Evolutionary conservation across 192 early-diverging fungal genomes (phyloP), one percentile per base, ranked within the genome.

Genomic region (Entomortierella lignicola): DNA sequence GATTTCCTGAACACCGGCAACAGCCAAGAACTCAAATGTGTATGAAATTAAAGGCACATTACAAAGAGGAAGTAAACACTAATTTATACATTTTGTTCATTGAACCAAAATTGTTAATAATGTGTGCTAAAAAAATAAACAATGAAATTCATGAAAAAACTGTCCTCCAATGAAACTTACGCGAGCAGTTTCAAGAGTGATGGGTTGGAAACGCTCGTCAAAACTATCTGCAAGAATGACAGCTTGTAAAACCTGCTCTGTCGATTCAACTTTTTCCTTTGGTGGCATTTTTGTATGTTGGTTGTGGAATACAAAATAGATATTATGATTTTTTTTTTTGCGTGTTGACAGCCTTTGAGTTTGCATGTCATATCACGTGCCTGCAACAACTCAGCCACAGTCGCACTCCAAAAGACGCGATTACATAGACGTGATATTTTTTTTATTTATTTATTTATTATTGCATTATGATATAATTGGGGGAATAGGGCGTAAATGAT

Each of bases 21-120:
- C 83, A 8, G 96, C 96, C 26, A 99, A 85, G 55, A 95, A 89
- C 79, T 99, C 98, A 44, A 99, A 87, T 0, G 96, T 96, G 77
- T 99, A 98, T 75, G 98, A 95, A 69, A 99, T 93, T 67, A 99
- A 83, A 0, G 98, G 98, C 29, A 97, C 93, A 81, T 99, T 99
- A 84, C 92, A 94, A 26, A 99, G 87, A 20, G 95, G 96, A 57
- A 98, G 82, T 72, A 99, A 84, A 72, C 96, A 96, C 90, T 94
- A 77, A 4, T 20, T 47, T 20, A 47, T 10, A 37, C 10, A 10
- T 47, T 15, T 12, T 47, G 4, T 20, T 3, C 15, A 47, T n/a
- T n/a, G n/a, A n/a, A n/a, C n/a, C n/a, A n/a, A n/a, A n/a, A n/a
- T n/a, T n/a, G n/a, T n/a, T n/a, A n/a, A n/a, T n/a, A n/a, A n/a